Conservation (phyloP, 371 early-diverging fungal genomes). For the Mucor indicus region DNA sequence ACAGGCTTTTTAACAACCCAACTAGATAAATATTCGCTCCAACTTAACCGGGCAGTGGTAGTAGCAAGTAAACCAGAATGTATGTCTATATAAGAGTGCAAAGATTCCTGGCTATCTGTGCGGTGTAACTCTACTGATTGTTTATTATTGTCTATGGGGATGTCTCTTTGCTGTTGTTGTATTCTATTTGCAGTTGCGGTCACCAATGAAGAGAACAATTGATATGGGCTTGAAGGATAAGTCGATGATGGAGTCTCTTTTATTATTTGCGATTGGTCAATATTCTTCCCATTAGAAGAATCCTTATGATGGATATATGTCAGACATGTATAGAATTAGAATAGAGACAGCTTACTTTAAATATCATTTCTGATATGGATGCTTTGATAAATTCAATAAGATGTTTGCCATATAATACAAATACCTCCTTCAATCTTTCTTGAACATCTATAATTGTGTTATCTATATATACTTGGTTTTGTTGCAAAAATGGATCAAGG, state of each 20-base stretch:
- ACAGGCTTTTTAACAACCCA: no score
- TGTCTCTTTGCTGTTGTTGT: constrained; percentile 2
- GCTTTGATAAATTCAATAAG: constrained; percentile 11
- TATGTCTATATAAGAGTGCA: constrained; percentile 20
- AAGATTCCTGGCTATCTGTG: constrained; percentile 26
- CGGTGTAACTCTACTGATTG: constrained; percentile 1
- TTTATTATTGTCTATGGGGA: not conserved
- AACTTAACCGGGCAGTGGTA: no score
- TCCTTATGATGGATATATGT: no score
- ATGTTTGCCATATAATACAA: constrained; percentile 20
- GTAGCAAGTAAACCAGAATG: not conserved
- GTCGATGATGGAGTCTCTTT: constrained; percentile 4
- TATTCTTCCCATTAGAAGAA: not conserved
- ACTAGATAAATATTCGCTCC: no score
- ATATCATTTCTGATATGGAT: constrained; percentile 12
- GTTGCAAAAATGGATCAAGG: constrained; percentile 24
- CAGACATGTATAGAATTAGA: no score
- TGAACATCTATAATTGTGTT: constrained; percentile 17
- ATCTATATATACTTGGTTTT: constrained; percentile 22
- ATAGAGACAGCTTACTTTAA: no score
- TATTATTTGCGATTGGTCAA: not conserved
- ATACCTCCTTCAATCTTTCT: constrained; percentile 14
- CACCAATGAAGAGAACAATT: constrained; percentile 23
- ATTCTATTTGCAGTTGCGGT: constrained; percentile 6
- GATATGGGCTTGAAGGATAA: constrained; percentile 17